These are phyloP conservation scores for Eutrema yunnanense DNA, from an alignment of 345 rosid species.

Conservation along the genomic window DNA sequence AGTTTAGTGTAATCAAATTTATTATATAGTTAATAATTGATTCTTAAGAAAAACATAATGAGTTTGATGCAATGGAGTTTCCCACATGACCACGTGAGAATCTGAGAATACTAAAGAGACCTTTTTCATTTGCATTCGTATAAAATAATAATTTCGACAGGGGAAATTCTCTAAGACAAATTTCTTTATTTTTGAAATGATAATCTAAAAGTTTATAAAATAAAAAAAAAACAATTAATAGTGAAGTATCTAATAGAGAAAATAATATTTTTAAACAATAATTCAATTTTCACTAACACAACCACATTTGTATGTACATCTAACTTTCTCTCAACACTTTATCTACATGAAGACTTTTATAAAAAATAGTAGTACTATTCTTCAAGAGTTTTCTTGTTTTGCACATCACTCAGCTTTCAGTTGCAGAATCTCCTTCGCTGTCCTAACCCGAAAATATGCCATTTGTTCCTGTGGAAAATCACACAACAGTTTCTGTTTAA, in stretches of 20 bases:
- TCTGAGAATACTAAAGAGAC: background rate
- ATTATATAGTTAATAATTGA: background rate
- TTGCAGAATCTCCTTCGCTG: slow-evolving; percentile 83
- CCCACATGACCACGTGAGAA: slow-evolving; percentile 29
- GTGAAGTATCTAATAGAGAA: background rate
- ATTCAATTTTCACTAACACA: background rate
- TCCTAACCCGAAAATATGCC: slow-evolving; percentile 83
- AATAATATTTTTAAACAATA: background rate
- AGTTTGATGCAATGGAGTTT: slow-evolving; percentile 6
- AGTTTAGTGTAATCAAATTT: background rate
- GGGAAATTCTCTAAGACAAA: background rate
- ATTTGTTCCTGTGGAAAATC: slow-evolving; percentile 57
- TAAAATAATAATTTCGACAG: background rate
- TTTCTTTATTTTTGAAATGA: background rate
- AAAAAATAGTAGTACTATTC: background rate
- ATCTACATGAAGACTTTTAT: slow-evolving; percentile 9
- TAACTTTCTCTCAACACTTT: slow-evolving; percentile 1
- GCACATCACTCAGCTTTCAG: slow-evolving; percentile 71
- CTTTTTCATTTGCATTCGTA: slow-evolving; percentile 16
- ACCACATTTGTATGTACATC: background rate
- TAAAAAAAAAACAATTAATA: too few species aligned
- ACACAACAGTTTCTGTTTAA: background rate
- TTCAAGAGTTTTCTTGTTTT: background rate
- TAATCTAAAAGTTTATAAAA: too few species aligned
- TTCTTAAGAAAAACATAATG: background rate